Evolutionary conservation across 495 filamentous ascomycete species (phyloP), one percentile per base, ranked within the genome.

Genomic region (Penicillium arizonense): DNA sequence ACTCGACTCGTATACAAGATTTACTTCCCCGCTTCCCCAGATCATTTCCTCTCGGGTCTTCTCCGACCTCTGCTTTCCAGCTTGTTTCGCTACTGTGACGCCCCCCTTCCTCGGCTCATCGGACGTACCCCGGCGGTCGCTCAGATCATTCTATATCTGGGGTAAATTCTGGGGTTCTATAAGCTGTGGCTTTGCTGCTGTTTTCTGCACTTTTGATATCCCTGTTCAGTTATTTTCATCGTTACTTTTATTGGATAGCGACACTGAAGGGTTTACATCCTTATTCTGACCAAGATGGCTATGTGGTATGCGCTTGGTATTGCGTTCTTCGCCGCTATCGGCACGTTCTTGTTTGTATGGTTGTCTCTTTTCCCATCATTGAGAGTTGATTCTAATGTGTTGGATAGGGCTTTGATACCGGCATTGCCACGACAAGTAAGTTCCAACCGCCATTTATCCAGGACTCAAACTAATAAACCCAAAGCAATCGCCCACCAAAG

Each of bases 371-470:
- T 37, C 33, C 61, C 23, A 41, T 52, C 21, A 26, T 0, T 8
- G 4, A 23, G 45, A 46, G 14, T 34, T 16, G 20, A 13, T n/a
- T 23, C 33, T 34, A 9, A 39, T 51, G 7, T 24, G 18, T 44
- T 43, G 13, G 46, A 46, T 64, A 82, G 80, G 80, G 80, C 9
- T 82, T 81, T 56, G 80, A 82, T 59, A 81, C 78, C 2, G 80
- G 80, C 36, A 82, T 82, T 60, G 79, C 77, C n/a, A 82, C 78
- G 21, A 82, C 80, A 13, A 82, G 79, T 82, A 48, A 73, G 79
- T 74, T 14, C n/a, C 14, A 3, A 14, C 13, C 20, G 8, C 28
- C 3, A 14, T 20, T 40, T 44, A 13, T 30, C 6, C 10, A 32
- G 14, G 38, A 10, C 10, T 20, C 30, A 39, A 38, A 50, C 64